phyloP scores from a whole-genome alignment of 2,329 filamentous ascomycete species.

The Botrytis squamosa region DNA sequence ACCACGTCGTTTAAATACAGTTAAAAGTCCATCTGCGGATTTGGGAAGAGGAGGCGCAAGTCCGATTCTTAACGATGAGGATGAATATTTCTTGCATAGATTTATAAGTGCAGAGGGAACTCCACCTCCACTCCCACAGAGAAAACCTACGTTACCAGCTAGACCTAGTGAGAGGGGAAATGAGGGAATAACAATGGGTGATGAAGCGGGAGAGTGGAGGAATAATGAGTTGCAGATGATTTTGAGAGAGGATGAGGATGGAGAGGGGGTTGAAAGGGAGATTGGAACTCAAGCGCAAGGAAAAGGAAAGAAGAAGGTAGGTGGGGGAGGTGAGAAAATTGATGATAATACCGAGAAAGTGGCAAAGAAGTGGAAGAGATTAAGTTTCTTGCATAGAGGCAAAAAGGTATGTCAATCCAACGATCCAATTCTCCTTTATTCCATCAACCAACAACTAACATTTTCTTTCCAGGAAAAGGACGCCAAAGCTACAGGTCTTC shows the following conservation, averaged over 20 bases:
- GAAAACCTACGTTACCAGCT: slow-evolving; percentile 23
- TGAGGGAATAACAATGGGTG: neutral
- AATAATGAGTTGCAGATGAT: slow-evolving; percentile 39
- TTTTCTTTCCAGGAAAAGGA: slow-evolving; percentile 43
- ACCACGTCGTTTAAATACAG: slow-evolving; percentile 1
- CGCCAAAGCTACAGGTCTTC: slow-evolving; percentile 37
- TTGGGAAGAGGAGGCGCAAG: slow-evolving; percentile 2
- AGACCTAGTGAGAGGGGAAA: slow-evolving; percentile 9
- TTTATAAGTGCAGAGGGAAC: slow-evolving; percentile 51
- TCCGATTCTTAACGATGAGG: slow-evolving; percentile 54
- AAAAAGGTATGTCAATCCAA: slow-evolving; percentile 31
- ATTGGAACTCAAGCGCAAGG: slow-evolving; percentile 46
- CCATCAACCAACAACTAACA: slow-evolving; percentile 27
- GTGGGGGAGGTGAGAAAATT: slow-evolving; percentile 30
- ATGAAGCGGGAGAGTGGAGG: slow-evolving; percentile 30
- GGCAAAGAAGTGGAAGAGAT: slow-evolving; percentile 42
- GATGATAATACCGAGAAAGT: slow-evolving; percentile 36
- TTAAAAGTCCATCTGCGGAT: slow-evolving; percentile 23
- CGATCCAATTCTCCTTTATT: neutral
- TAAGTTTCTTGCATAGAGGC: slow-evolving; percentile 41
- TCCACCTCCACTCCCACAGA: slow-evolving; percentile 52
- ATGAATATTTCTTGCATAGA: slow-evolving; percentile 57
- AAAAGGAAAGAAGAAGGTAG: slow-evolving; percentile 36
- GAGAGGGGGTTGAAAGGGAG: slow-evolving; percentile 30
- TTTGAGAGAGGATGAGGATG: slow-evolving; percentile 49